Conservation (phyloP, 192 early-diverging fungal species). For the Rhizophagus prolifer region DNA sequence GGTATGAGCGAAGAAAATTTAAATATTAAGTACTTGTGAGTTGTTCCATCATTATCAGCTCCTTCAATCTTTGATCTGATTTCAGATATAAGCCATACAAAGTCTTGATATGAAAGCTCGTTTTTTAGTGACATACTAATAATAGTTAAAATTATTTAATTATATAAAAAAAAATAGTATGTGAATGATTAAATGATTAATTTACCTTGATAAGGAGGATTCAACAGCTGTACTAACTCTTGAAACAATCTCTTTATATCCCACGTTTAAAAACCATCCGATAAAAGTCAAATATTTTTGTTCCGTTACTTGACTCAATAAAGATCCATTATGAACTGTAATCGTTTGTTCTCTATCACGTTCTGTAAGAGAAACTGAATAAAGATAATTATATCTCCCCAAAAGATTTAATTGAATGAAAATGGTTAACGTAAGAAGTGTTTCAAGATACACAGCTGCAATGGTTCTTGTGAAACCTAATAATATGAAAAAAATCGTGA, state of each 20-base stretch:
- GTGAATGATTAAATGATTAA: too few species aligned
- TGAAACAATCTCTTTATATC: slow-evolving; percentile 74
- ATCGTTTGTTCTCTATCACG: slow-evolving; percentile 51
- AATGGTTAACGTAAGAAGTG: slow-evolving; percentile 82
- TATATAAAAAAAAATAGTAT: too few species aligned
- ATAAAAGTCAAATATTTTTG: slow-evolving; percentile 85
- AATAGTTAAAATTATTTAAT: background rate
- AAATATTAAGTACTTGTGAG: background rate
- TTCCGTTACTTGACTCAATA: slow-evolving; percentile 51
- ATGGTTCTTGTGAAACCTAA: slow-evolving; percentile 83
- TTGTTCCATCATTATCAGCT: background rate
- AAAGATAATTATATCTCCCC: slow-evolving; percentile 86
- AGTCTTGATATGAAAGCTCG: slow-evolving; percentile 10
- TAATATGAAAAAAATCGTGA: background rate
- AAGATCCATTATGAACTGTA: slow-evolving; percentile 35
- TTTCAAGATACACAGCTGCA: slow-evolving; percentile 81
- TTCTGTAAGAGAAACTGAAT: slow-evolving; percentile 61
- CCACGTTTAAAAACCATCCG: slow-evolving; percentile 90
- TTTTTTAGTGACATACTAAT: slow-evolving; percentile 15
- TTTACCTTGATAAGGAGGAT: slow-evolving; percentile 17
- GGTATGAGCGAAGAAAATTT: background rate
- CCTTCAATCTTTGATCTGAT: slow-evolving; percentile 18
- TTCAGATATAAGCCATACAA: slow-evolving; percentile 18
- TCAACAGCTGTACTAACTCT: slow-evolving; percentile 68
- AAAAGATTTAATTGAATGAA: slow-evolving; percentile 88